Percentiles rank a stretch among this genome's conserved stretches.
Evolutionary conservation across 1,284 basidiomycete genomes (phyloP).

Genomic region (Apiotrichum domesticum): DNA sequence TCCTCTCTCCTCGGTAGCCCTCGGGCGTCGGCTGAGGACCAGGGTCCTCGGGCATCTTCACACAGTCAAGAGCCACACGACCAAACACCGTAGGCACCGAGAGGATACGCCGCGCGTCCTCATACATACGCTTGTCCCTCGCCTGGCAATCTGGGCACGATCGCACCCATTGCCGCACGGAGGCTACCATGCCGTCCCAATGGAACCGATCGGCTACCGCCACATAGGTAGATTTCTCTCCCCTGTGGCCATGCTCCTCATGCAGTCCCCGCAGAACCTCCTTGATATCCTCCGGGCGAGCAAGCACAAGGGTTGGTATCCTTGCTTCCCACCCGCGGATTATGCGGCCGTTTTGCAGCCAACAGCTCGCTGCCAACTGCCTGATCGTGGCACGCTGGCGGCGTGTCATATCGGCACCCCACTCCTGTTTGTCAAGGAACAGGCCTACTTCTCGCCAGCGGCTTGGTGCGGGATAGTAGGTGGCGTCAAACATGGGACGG

Average conservation of each 20-base stretch:
- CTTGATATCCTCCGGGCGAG: neutral
- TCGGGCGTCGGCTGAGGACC: too few species aligned
- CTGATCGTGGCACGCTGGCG: too few species aligned
- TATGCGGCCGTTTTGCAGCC: neutral
- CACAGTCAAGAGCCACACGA: constrained; percentile 6
- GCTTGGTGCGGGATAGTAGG: too few species aligned
- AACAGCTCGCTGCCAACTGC: too few species aligned
- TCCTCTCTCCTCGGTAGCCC: neutral
- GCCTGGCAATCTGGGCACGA: constrained; percentile 4
- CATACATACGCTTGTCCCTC: neutral
- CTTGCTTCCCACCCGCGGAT: neutral
- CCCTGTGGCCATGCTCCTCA: neutral
- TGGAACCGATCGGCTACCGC: neutral
- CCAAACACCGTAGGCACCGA: constrained; percentile 1
- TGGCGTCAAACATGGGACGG: too few species aligned
- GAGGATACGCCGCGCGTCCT: neutral
- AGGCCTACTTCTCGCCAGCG: too few species aligned
- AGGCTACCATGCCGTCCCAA: neutral
- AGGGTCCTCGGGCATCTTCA: neutral
- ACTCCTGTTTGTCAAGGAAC: too few species aligned
- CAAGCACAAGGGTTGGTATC: neutral
- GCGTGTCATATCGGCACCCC: too few species aligned
- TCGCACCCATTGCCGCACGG: neutral
- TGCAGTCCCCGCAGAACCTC: neutral
- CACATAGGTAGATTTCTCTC: neutral